phyloP scores from a whole-genome alignment of 2,329 filamentous ascomycete species.

The Epichloe gansuensis region DNA sequence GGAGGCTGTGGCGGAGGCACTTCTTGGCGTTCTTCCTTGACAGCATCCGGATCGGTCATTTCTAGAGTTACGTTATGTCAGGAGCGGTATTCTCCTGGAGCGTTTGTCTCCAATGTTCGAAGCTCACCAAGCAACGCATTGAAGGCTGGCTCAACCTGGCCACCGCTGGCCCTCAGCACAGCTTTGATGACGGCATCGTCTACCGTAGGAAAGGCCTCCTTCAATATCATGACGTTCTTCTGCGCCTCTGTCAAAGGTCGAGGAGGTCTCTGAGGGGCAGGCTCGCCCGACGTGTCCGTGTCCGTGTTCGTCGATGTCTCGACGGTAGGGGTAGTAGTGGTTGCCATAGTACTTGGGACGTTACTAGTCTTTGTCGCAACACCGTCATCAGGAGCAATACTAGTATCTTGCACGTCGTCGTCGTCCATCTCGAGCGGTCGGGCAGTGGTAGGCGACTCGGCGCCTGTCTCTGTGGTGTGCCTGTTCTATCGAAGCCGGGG shows the following conservation, averaged over 20 bases:
- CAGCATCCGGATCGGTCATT: slow-evolving; percentile 69
- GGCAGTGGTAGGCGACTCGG: slow-evolving; percentile 55
- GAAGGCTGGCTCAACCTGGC: slow-evolving; percentile 85
- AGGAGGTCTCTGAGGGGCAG: slow-evolving; percentile 68
- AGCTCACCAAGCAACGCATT: slow-evolving; percentile 72
- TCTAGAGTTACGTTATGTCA: slow-evolving; percentile 30
- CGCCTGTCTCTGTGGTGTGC: slow-evolving; percentile 27
- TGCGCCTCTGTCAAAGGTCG: slow-evolving; percentile 70
- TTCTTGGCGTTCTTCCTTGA: slow-evolving; percentile 38
- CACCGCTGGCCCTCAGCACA: slow-evolving; percentile 73
- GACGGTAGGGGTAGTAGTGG: slow-evolving; percentile 17
- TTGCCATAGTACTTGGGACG: slow-evolving; percentile 3
- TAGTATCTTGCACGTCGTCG: slow-evolving; percentile 54
- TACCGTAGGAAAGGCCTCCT: slow-evolving; percentile 84
- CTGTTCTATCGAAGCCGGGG: slow-evolving; percentile 28
- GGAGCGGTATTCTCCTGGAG: neutral
- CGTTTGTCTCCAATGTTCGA: no score
- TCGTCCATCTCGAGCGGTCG: slow-evolving; percentile 57
- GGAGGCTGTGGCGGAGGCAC: slow-evolving; percentile 66
- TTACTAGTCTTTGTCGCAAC: slow-evolving; percentile 11
- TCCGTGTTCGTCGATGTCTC: slow-evolving; percentile 14
- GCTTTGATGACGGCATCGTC: slow-evolving; percentile 75
- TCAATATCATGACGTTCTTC: slow-evolving; percentile 77
- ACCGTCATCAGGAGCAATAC: slow-evolving; percentile 32
- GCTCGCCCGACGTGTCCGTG: slow-evolving; percentile 13